Conservation (phyloP, 2,329 filamentous ascomycete species). For the Pestalotiopsis sp. region DNA sequence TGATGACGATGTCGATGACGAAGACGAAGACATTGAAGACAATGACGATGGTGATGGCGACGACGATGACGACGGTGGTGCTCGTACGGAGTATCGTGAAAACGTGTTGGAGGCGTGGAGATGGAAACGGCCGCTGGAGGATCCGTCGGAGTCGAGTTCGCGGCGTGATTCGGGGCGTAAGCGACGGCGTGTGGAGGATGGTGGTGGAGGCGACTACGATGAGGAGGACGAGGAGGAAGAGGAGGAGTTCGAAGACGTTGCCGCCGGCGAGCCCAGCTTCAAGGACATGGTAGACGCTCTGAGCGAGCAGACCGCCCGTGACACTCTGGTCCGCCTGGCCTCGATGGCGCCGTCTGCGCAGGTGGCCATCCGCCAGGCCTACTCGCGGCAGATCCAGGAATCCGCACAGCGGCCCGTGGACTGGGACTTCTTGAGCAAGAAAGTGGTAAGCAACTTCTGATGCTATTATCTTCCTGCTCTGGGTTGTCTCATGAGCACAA, state of each 20-base stretch:
- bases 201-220: too few species aligned
- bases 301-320: neutral
- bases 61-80: neutral
- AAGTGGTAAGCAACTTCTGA: neutral
- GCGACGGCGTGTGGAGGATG: too few species aligned
- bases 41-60: neutral
- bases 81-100: neutral
- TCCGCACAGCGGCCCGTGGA: neutral
- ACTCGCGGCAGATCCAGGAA: neutral
- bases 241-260: too few species aligned
- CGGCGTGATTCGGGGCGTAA: too few species aligned
- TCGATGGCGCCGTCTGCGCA: conserved; percentile 11
- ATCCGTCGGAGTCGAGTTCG: too few species aligned
- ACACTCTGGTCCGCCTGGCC: neutral
- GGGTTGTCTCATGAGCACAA: too few species aligned
- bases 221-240: too few species aligned
- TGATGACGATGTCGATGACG: too few species aligned
- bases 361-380: neutral
- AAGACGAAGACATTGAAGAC: too few species aligned
- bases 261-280: neutral
- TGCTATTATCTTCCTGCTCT: too few species aligned
- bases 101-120: too few species aligned
- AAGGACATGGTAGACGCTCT: conserved; percentile 1
- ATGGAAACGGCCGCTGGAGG: too few species aligned
- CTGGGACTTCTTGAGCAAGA: conserved; percentile 1